A percentile compares a stretch with the other conserved stretches of the same genome.
These are phyloP conservation scores for Helminthosporium solani DNA, from an alignment of 2,329 filamentous ascomycete genomes.

Conservation along the genomic window DNA sequence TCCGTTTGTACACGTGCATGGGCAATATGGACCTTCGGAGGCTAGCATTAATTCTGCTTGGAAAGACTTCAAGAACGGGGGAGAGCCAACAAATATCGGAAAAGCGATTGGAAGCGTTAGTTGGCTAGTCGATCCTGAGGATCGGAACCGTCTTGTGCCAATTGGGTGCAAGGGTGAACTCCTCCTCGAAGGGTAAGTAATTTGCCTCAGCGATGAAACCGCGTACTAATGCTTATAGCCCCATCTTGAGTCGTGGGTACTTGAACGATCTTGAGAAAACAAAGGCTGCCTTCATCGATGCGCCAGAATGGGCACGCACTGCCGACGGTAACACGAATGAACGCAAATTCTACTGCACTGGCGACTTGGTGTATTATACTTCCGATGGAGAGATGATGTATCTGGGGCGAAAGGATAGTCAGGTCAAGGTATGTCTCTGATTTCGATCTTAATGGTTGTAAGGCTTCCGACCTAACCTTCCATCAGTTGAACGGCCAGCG, in stretches of 20 bases:
- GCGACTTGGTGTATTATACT: conserved; percentile 36
- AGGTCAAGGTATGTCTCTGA: conserved; percentile 31
- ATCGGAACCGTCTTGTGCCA: conserved; percentile 33
- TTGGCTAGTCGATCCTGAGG: conserved; percentile 37
- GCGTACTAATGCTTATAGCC: conserved; percentile 2
- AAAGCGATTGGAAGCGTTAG: conserved; percentile 30
- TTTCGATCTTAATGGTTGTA: background rate
- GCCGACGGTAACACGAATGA: conserved; percentile 10
- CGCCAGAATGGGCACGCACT: conserved; percentile 29
- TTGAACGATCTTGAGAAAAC: conserved; percentile 37
- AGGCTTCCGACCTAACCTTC: conserved; percentile 33
- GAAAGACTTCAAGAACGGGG: conserved; percentile 31
- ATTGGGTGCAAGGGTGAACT: conserved; percentile 39
- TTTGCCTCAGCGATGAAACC: background rate
- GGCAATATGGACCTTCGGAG: conserved; percentile 37
- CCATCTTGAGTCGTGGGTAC: conserved; percentile 37
- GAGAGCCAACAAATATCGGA: conserved; percentile 38
- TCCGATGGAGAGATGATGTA: conserved; percentile 39
- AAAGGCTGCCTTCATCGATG: conserved; percentile 28
- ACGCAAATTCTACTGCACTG: conserved; percentile 36
- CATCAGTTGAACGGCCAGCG: conserved; percentile 46
- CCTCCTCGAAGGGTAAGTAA: conserved; percentile 29
- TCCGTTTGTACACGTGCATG: conserved; percentile 22
- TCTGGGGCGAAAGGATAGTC: conserved; percentile 37
- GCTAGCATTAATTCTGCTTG: conserved; percentile 36